Evolutionary conservation across 1,139 yeast genomes (phyloP).

Genomic region (Yamadazyma atlantica): DNA sequence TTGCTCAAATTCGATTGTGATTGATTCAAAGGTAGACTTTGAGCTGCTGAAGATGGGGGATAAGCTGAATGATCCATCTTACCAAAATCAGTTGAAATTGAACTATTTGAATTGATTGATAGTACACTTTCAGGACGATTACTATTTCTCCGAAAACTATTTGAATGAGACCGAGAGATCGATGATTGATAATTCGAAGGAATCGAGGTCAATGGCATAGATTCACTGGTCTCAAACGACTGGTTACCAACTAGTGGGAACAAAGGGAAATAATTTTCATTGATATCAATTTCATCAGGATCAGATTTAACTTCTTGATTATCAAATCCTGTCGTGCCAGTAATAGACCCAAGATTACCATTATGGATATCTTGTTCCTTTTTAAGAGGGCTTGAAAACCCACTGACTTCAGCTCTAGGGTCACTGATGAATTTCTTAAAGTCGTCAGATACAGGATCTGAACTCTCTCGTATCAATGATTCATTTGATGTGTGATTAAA

Average conservation of each 20-base stretch:
- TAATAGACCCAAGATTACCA: not conserved
- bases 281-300: slow-evolving; percentile 1
- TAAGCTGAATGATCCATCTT: slow-evolving; percentile 11
- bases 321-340: not conserved
- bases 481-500: slow-evolving; percentile 2
- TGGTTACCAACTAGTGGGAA: slow-evolving; percentile 52
- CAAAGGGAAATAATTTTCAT: slow-evolving; percentile 45
- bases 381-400: not conserved
- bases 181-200: slow-evolving; percentile 14
- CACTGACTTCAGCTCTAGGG: not conserved
- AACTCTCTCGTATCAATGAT: slow-evolving; percentile 1
- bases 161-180: slow-evolving; percentile 11
- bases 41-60: slow-evolving; percentile 12
- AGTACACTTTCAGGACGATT: slow-evolving; percentile 45
- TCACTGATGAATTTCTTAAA: not conserved
- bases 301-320: not conserved
- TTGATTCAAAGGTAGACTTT: slow-evolving; percentile 6
- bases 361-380: not conserved
- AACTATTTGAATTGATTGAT: slow-evolving; percentile 41
- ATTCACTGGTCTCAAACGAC: slow-evolving; percentile 38
- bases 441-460: not conserved
- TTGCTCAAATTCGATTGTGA: slow-evolving; percentile 9
- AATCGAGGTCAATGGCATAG: slow-evolving; percentile 37
- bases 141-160: slow-evolving; percentile 18
- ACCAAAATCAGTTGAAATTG: slow-evolving; percentile 16